A percentile compares a stretch with the other conserved stretches of the same genome.
Evolutionary conservation across 192 early-diverging fungal species (phyloP).

Genomic region (Entrophospora sp.): DNA sequence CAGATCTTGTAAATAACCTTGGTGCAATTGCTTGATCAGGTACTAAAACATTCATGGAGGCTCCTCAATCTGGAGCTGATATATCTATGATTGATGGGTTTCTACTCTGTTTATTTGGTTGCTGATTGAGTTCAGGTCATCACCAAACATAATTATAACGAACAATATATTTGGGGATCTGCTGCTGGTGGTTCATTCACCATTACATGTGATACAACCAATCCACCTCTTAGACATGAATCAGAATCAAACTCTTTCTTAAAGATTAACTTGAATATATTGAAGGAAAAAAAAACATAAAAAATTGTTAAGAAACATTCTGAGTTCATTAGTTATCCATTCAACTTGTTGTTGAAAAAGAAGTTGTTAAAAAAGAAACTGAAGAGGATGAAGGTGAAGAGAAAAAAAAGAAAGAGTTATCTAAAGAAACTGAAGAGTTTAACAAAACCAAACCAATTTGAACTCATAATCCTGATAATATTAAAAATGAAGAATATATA

Average conservation of each 20-base stretch:
- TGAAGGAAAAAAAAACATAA: conserved; percentile 60
- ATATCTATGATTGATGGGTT: too few species aligned
- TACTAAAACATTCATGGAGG: too few species aligned
- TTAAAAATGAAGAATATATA: conserved; percentile 96
- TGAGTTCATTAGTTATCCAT: conserved; percentile 30
- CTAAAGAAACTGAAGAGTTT: conserved; percentile 56
- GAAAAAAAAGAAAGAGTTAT: conserved; percentile 5
- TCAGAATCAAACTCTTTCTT: conserved; percentile 88
- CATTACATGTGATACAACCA: too few species aligned
- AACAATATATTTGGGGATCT: too few species aligned
- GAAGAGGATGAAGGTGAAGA: conserved; percentile 14
- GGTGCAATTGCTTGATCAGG: too few species aligned
- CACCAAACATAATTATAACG: too few species aligned
- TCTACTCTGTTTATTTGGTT: too few species aligned
- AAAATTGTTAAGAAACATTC: too few species aligned
- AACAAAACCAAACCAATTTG: conserved; percentile 99
- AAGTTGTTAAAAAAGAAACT: conserved; percentile 14
- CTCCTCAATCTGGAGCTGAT: too few species aligned
- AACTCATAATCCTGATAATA: conserved; percentile 97
- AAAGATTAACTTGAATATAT: conserved; percentile 95
- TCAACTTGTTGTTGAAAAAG: neutral
- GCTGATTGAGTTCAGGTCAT: too few species aligned
- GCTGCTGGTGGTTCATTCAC: too few species aligned
- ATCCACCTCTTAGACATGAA: conserved; percentile 97
- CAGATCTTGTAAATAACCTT: conserved; percentile 91